phyloP scores from a whole-genome alignment of 768 basidiomycete genomes.

The Xerocomellus intermedius region DNA sequence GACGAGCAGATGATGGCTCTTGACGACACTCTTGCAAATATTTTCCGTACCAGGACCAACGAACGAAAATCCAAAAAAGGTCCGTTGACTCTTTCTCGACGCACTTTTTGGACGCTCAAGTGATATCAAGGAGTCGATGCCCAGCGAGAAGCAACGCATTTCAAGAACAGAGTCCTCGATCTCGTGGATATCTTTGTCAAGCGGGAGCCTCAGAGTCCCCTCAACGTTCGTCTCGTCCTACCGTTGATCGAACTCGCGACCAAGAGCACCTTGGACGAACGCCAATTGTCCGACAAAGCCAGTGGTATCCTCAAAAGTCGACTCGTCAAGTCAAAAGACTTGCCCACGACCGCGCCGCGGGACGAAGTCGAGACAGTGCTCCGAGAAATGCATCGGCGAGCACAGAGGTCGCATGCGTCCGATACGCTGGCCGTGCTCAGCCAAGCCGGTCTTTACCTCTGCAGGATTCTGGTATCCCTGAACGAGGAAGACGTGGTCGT shows the following conservation, averaged over 20 bases:
- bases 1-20: constrained; percentile 99
- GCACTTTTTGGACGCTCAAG: background rate
- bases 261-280: constrained; percentile 69
- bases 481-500: constrained; percentile 42
- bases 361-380: constrained; percentile 47
- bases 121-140: constrained; percentile 51
- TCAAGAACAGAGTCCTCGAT: constrained; percentile 95
- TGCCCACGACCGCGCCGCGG: constrained; percentile 38
- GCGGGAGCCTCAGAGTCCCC: constrained; percentile 71
- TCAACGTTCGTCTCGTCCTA: constrained; percentile 62
- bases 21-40: constrained; percentile 86
- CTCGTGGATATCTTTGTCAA: constrained; percentile 85
- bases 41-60: constrained; percentile 69
- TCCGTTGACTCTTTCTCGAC: constrained; percentile 30
- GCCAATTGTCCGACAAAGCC: constrained; percentile 87
- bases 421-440: constrained; percentile 65
- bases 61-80: constrained; percentile 67
- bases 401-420: constrained; percentile 60
- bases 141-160: constrained; percentile 89
- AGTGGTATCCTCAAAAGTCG: constrained; percentile 73
- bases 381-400: constrained; percentile 66
- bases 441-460: constrained; percentile 68
- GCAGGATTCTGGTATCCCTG: constrained; percentile 46
- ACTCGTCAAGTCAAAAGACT: constrained; percentile 71
- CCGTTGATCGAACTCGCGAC: constrained; percentile 78